Percentiles rank a stretch among this genome's conserved stretches.
Evolutionary conservation across 2,329 filamentous ascomycete genomes (phyloP).

Genomic region (Claviceps purpurea): DNA sequence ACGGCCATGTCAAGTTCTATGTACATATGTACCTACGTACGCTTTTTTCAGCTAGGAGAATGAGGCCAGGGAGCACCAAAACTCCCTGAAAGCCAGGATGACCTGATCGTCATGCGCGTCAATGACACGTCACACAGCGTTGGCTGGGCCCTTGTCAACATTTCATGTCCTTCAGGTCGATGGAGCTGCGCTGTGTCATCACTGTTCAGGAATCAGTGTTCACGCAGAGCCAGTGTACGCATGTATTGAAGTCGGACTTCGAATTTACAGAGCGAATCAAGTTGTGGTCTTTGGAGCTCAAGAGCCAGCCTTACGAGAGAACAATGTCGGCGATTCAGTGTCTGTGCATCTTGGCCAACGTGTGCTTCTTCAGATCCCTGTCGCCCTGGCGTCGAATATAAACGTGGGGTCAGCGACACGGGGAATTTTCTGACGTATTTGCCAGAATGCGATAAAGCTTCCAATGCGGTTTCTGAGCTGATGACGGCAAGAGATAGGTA

Average conservation of each 20-base stretch:
- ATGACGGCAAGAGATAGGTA: neutral
- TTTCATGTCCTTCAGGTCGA: neutral
- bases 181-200: neutral
- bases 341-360: neutral
- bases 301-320: neutral
- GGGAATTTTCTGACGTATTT: neutral
- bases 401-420: neutral
- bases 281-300: neutral
- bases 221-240: neutral
- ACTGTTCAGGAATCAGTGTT: neutral
- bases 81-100: conserved; percentile 2
- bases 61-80: neutral
- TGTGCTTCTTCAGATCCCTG: neutral
- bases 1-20: neutral
- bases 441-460: neutral
- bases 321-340: neutral
- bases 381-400: neutral
- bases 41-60: neutral
- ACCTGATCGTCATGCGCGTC: conserved; percentile 8
- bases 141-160: neutral
- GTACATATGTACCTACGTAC: neutral
- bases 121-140: conserved; percentile 7
- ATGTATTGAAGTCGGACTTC: neutral
- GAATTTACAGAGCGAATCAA: neutral
- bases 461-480: neutral